Percentiles rank a stretch among this genome's conserved stretches.
Conservation (phyloP, 2,329 filamentous ascomycete genomes). For the Alternaria gaisen region DNA sequence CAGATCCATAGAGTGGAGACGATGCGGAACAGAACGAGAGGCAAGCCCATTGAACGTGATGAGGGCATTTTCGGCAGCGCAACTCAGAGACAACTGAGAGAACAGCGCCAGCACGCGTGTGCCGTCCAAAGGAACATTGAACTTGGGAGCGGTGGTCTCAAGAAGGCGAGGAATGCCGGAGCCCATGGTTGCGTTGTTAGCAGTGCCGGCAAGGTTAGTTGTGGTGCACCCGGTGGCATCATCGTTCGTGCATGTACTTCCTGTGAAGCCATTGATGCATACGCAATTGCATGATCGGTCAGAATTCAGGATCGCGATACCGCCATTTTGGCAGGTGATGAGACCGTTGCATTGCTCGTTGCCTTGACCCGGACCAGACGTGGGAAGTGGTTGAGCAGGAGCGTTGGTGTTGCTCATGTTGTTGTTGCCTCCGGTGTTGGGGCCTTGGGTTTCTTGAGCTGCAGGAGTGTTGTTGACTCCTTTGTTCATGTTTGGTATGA, state of each 20-base stretch:
- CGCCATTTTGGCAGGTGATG: conserved; percentile 79
- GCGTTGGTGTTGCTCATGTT: conserved; percentile 32
- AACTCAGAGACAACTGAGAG: conserved; percentile 78
- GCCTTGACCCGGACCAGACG: conserved; percentile 22
- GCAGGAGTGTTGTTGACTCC: conserved; percentile 22
- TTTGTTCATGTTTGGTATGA: conserved; percentile 62
- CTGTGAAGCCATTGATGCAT: conserved; percentile 87
- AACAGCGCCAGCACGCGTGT: conserved; percentile 78
- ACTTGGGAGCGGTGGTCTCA: conserved; percentile 69
- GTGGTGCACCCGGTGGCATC: conserved; percentile 66
- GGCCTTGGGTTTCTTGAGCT: conserved; percentile 29
- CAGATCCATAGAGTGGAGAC: conserved; percentile 31
- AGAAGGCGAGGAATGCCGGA: conserved; percentile 80
- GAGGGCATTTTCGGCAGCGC: conserved; percentile 84
- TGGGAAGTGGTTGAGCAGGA: conserved; percentile 30
- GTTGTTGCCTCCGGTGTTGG: conserved; percentile 26
- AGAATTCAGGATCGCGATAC: conserved; percentile 74
- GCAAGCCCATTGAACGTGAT: conserved; percentile 76
- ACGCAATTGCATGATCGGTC: conserved; percentile 79
- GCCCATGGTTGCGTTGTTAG: conserved; percentile 75
- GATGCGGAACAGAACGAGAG: conserved; percentile 34
- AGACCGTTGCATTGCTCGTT: conserved; percentile 64
- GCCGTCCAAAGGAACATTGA: conserved; percentile 77
- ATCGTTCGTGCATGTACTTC: conserved; percentile 62
- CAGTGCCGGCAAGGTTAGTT: conserved; percentile 53